Base-by-base conservation (phyloP, 139 green algal species). In the Closterium sp. region DNA sequence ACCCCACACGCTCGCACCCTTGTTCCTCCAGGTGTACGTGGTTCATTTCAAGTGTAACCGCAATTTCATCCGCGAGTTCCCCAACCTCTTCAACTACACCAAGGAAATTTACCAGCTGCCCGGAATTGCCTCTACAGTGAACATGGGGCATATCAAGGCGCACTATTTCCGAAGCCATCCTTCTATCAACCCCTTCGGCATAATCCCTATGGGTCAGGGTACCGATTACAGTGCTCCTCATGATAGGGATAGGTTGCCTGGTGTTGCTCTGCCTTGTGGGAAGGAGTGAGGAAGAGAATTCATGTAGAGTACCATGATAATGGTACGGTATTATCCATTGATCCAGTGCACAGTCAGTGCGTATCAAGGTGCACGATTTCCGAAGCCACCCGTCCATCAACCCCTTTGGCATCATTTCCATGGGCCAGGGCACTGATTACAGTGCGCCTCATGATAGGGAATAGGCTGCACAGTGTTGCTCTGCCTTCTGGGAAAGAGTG, bases 31-130 rank as follows among this genome's bases (percentile, higher is more conserved):
- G 93, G 97, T 98, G 42, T 97, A 98, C 92, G 95, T 97, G 27
- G 96, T 98, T 2, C 98, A 99, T 95, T 99, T 99, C 96, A 99
- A 99, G 95, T 98, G 96, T 89, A 98, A 98, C 92, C 97, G 97
- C 90, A 96, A 95, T 94, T 93, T 96, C 87, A 97, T 98, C 89
- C 95, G 88, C 13, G 94, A 98, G 85, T 98, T 97, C 86, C 97
- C 96, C 22, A 96, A 97, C 95, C 86, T 98, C 9, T 94, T 94
- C 84, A 95, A 96, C 31, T 97, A 97, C 88, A 94, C 96, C 27
- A 94, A 92, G 13, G 97, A 98, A 34, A 73, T 99, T 28, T 99
- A 97, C 93, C 95, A 97, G 89, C 96, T 95, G 7, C 96, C 97
- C 62, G 96, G 95, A 85, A 95, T 98, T 79, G 79, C 84, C 22